A percentile compares a stretch with the other conserved stretches of the same genome.
Evolutionary conservation across 768 basidiomycete species (phyloP).

Genomic region (Boletus vermiculosoides): DNA sequence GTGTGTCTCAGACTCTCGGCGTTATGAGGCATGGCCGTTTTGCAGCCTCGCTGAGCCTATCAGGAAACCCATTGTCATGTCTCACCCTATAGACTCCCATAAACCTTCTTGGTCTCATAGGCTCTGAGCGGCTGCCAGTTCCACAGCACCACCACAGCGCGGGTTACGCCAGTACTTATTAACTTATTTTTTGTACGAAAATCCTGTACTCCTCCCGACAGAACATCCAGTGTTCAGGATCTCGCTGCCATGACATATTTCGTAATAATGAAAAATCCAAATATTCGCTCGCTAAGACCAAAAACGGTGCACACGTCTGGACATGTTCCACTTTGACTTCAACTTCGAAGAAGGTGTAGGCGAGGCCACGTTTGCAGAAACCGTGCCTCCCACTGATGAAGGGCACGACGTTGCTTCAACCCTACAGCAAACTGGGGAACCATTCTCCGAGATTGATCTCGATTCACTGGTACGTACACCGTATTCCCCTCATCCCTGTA

Average conservation of each 20-base stretch:
- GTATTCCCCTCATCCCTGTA: neutral
- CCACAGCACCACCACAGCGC: neutral
- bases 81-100: no score
- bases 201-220: neutral
- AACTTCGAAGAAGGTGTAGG: slow-evolving; percentile 49
- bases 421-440: slow-evolving; percentile 2
- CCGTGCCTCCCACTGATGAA: neutral
- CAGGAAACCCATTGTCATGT: no score
- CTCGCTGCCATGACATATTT: neutral
- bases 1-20: no score
- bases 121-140: no score
- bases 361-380: slow-evolving; percentile 17
- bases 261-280: neutral
- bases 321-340: slow-evolving; percentile 53
- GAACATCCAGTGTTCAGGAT: neutral
- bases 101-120: no score
- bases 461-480: slow-evolving; percentile 31
- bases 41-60: no score
- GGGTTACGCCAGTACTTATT: neutral
- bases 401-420: neutral
- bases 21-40: no score
- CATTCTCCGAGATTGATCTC: slow-evolving; percentile 32
- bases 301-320: no score
- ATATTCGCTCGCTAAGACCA: neutral
- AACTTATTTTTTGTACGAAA: neutral